These are phyloP conservation scores for Erythrophleum ivorense DNA, from an alignment of 331 rosid species.

Conservation along the genomic window DNA sequence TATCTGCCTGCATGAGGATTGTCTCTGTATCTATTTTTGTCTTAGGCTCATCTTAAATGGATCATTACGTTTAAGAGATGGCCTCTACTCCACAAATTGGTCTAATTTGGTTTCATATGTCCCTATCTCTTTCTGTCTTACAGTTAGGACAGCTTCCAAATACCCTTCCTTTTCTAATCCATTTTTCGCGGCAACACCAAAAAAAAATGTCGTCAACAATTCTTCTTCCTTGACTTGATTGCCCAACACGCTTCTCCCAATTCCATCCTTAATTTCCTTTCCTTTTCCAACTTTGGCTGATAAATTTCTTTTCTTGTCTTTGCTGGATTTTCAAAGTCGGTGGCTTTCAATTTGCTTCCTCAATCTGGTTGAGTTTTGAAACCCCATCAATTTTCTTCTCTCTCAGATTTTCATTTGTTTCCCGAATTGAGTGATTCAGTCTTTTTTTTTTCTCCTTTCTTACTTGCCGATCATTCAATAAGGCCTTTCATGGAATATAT, in stretches of 20 bases:
- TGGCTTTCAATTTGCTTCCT: too few species aligned
- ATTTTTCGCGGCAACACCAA: constrained; percentile 50
- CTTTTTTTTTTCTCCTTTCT: neutral
- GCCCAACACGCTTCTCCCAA: constrained; percentile 36
- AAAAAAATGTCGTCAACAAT: constrained; percentile 30
- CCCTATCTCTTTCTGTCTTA: constrained; percentile 2
- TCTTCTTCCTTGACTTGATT: constrained; percentile 38
- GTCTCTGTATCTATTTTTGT: neutral
- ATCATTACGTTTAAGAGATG: constrained; percentile 34
- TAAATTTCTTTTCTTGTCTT: constrained; percentile 26
- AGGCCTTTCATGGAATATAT: too few species aligned
- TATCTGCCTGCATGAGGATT: neutral
- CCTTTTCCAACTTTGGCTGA: constrained; percentile 5
- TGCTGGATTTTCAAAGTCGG: constrained; percentile 12
- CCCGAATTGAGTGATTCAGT: neutral
- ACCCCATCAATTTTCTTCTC: constrained; percentile 8
- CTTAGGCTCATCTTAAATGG: neutral
- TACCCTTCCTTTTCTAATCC: constrained; percentile 36
- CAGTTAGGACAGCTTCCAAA: constrained; percentile 21
- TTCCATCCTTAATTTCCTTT: neutral
- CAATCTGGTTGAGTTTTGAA: neutral
- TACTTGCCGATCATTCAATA: neutral
- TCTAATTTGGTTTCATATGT: constrained; percentile 21
- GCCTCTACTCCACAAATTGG: constrained; percentile 41
- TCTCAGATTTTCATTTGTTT: neutral